These are phyloP conservation scores for Starmerella stigmatis DNA, from an alignment of 805 yeast species.

Conservation along the genomic window DNA sequence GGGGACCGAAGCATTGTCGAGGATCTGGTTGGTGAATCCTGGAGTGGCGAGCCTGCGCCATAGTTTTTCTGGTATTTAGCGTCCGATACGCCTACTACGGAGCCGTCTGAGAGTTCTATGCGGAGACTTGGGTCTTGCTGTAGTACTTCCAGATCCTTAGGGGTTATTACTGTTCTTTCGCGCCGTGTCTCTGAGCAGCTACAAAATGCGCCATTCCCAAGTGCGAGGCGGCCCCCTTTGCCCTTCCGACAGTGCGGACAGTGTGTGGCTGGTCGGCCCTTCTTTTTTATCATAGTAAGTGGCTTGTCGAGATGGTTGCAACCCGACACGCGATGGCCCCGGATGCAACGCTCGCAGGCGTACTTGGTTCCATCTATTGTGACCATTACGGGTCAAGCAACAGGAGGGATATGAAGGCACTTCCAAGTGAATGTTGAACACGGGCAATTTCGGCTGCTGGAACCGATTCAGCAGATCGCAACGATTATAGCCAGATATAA, in stretches of 20 bases:
- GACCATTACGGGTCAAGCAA: not conserved
- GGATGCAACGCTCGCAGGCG: constrained; percentile 91
- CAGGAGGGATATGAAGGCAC: too few species aligned
- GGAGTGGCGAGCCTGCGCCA: not conserved
- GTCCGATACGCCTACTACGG: not conserved
- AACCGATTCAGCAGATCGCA: too few species aligned
- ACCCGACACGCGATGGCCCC: constrained; percentile 93
- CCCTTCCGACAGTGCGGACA: constrained; percentile 56
- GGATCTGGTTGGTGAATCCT: too few species aligned
- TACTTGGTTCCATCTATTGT: constrained; percentile 84
- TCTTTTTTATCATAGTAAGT: constrained; percentile 84
- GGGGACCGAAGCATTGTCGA: too few species aligned
- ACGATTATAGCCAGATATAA: too few species aligned
- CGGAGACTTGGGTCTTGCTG: not conserved
- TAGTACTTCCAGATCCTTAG: not conserved
- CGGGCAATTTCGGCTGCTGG: too few species aligned
- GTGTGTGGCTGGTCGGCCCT: constrained; percentile 91
- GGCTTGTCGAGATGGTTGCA: constrained; percentile 90
- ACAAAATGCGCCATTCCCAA: not conserved
- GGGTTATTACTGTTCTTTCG: not conserved
- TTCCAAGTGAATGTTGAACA: too few species aligned
- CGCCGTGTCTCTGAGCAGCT: not conserved
- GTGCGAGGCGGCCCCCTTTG: not conserved
- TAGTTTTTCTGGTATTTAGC: not conserved
- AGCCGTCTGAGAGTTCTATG: not conserved